Base-by-base conservation (phyloP, 83 land plant genomes). In the Isoetes engelmannii region DNA sequence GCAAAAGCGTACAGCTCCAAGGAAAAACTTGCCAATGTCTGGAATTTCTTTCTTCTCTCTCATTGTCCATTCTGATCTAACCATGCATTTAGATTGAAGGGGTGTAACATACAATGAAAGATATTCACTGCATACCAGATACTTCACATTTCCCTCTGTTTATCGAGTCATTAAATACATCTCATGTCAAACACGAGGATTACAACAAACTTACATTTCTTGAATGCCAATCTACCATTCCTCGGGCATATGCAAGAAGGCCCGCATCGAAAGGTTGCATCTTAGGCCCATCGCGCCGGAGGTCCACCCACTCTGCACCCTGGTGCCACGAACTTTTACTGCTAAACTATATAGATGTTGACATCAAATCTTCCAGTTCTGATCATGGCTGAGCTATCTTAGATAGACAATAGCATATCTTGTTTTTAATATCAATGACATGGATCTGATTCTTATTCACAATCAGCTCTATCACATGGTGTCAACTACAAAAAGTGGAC, bases 221-320 rank as follows among this genome's bases (percentile, higher is more conserved):
- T 45, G 69, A 72, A 51, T 81, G 80, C 83, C 83, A 81, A 44
- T 81, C 81, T 18, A 81, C 73, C 83, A 81, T 73, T 48, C 83
- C 83, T 8, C 83, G 54, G 58, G 83, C 83, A 70, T 81, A 81
- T 9, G 83, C 83, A 53, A 81, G 71, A 57, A 81, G 77, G 43
- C 83, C 83, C 69, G 83, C 83, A 48, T 81, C 81, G 44, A 63
- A 41, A 5, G 82, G 47, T 60, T 65, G 58, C 48, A 77, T 65
- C 48, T 78, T 61, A 15, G 83, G 81, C 6, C 77, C 83, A 73
- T 81, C 69, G 5, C 50, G 62, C 9, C 83, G 81, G 64, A 81
- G 77, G 20, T 81, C 83, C 55, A 81, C 83, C 83, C 81, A 67
- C 66, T 81, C 77, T 15, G 64, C 50, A 43, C 76, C 83, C 51